phyloP scores from a whole-genome alignment of 352 stramenopile genomes.

The Globisporangium iwayamae region DNA sequence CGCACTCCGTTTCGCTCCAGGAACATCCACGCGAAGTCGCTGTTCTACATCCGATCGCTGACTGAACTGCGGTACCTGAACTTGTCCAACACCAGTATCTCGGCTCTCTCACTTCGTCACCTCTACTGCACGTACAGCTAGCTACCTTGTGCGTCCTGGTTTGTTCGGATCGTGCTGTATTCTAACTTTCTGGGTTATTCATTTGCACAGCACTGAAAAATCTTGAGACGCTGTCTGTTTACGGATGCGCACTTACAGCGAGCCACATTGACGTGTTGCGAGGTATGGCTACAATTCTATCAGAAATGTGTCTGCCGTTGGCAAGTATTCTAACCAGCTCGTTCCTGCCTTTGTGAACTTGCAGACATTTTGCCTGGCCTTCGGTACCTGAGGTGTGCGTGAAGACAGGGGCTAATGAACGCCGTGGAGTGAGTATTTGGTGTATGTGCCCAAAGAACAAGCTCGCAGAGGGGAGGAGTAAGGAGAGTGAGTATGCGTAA shows the following conservation, averaged over 20 bases:
- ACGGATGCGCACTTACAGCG: constrained; percentile 44
- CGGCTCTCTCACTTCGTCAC: constrained; percentile 59
- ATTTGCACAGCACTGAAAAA: constrained; percentile 43
- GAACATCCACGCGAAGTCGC: constrained; percentile 67
- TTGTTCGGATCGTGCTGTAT: neutral
- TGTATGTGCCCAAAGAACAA: neutral
- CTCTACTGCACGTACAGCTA: constrained; percentile 47
- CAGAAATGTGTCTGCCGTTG: neutral
- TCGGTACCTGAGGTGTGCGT: constrained; percentile 43
- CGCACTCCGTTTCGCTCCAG: constrained; percentile 21
- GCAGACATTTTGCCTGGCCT: constrained; percentile 52
- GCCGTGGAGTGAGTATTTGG: neutral
- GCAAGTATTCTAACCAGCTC: neutral
- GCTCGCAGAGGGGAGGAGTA: neutral
- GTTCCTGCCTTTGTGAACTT: neutral
- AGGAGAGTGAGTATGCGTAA: neutral
- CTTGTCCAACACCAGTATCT: constrained; percentile 73
- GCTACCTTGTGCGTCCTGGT: neutral
- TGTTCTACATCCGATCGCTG: constrained; percentile 56
- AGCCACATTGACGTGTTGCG: constrained; percentile 50
- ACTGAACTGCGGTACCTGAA: constrained; percentile 64
- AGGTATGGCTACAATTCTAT: constrained; percentile 21
- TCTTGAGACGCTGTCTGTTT: constrained; percentile 51
- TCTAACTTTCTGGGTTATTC: neutral
- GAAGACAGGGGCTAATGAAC: constrained; percentile 1